These are phyloP conservation scores for Phycomyces nitens DNA, from an alignment of 192 early-diverging fungal species.

Conservation along the genomic window DNA sequence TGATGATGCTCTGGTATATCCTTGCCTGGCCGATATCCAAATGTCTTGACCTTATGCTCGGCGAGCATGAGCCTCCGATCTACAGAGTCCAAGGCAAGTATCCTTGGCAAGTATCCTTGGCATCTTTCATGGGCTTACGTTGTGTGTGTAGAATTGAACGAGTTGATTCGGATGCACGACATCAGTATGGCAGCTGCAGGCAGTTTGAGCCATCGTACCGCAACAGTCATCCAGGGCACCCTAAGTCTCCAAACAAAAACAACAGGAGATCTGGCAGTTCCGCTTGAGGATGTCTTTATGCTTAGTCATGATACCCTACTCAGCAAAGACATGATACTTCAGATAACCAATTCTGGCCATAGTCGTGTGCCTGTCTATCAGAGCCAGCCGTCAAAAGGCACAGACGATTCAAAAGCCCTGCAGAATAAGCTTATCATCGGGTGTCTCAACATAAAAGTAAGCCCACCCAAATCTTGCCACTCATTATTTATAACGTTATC, in stretches of 20 bases:
- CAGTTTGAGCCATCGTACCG: neutral
- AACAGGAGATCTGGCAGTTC: neutral
- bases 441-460: slow-evolving; percentile 3
- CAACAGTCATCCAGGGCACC: neutral
- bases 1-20: slow-evolving; percentile 53
- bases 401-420: neutral
- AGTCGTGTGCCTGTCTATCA: neutral
- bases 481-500: too few species aligned
- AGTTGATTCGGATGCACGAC: slow-evolving; percentile 1
- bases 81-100: slow-evolving; percentile 63
- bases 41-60: slow-evolving; percentile 78
- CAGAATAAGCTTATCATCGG: slow-evolving; percentile 1
- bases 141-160: neutral
- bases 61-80: slow-evolving; percentile 71
- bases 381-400: neutral
- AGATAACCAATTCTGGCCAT: neutral
- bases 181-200: neutral
- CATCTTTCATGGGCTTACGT: too few species aligned
- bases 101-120: too few species aligned
- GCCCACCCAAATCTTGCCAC: neutral
- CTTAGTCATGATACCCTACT: neutral
- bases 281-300: neutral
- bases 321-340: neutral
- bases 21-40: slow-evolving; percentile 83
- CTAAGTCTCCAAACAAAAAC: neutral